These are phyloP conservation scores for Globisporangium nodosum DNA, from an alignment of 352 stramenopile genomes.

Conservation along the genomic window DNA sequence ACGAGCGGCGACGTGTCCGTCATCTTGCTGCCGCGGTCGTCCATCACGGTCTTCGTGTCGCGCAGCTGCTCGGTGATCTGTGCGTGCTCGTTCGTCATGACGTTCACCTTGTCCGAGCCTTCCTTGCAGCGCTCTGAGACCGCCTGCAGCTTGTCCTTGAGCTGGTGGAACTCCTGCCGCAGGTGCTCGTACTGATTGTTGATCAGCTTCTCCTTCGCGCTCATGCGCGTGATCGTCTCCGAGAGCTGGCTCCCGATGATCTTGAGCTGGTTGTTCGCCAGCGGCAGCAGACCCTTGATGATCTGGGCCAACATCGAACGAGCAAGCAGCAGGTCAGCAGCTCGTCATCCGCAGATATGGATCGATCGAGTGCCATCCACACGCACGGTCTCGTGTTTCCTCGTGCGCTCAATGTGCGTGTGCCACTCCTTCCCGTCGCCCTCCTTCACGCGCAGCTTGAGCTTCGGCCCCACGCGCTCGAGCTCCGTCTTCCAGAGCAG, in stretches of 20 bases:
- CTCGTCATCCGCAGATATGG: neutral
- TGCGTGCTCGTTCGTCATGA: constrained; percentile 72
- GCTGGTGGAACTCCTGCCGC: constrained; percentile 53
- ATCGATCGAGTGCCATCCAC: neutral
- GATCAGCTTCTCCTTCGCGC: constrained; percentile 68
- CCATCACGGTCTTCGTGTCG: constrained; percentile 72
- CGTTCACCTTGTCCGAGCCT: constrained; percentile 58
- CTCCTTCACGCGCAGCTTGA: constrained; percentile 55
- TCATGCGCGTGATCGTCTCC: constrained; percentile 59
- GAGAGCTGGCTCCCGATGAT: constrained; percentile 48
- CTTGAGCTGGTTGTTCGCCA: constrained; percentile 54
- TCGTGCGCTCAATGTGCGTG: constrained; percentile 69
- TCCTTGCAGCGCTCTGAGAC: constrained; percentile 66
- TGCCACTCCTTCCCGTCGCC: constrained; percentile 77
- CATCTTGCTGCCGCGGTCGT: constrained; percentile 80
- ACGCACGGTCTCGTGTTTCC: constrained; percentile 54
- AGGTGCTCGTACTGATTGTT: constrained; percentile 80
- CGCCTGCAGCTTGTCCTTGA: constrained; percentile 59
- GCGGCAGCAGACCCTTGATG: constrained; percentile 51
- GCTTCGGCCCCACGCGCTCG: constrained; percentile 67
- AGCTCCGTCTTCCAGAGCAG: constrained; percentile 82
- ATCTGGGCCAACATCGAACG: constrained; percentile 12
- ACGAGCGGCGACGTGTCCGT: constrained; percentile 81
- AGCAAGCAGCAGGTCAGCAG: neutral
- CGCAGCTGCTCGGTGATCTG: constrained; percentile 70